phyloP scores from a whole-genome alignment of 2,329 filamentous ascomycete species.

The Colletotrichum euphorbiae region DNA sequence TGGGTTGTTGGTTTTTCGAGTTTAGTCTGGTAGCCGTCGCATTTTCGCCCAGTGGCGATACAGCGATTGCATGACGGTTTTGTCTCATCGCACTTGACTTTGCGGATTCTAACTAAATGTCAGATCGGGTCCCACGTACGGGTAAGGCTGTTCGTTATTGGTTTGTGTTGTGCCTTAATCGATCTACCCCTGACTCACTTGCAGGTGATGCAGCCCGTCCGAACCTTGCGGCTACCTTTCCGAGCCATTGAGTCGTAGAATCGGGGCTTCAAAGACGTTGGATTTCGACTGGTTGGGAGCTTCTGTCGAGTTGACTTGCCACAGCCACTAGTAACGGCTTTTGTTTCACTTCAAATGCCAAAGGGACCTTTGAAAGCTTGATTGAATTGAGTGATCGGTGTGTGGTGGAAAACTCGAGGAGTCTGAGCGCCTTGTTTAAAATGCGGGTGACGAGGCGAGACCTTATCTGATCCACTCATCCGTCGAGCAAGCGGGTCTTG shows the following conservation, averaged over 20 bases:
- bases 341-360: background rate
- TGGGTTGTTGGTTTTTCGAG: slow-evolving; percentile 41
- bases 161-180: slow-evolving; percentile 48
- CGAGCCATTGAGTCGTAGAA: slow-evolving; percentile 43
- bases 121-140: background rate
- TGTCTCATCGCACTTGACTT: slow-evolving; percentile 69
- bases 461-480: slow-evolving; percentile 24
- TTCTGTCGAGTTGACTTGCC: background rate
- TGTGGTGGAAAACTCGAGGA: background rate
- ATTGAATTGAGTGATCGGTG: background rate
- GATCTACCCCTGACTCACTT: slow-evolving; percentile 54
- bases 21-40: slow-evolving; percentile 62
- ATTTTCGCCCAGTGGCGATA: slow-evolving; percentile 66
- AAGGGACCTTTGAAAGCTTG: background rate
- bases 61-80: slow-evolving; percentile 66
- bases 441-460: slow-evolving; percentile 22
- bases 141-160: background rate
- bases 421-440: background rate
- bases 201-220: slow-evolving; percentile 66
- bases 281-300: background rate
- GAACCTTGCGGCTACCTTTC: slow-evolving; percentile 59
- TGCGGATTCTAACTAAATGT: slow-evolving; percentile 56
- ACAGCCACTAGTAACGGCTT: background rate
- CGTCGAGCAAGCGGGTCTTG: background rate
- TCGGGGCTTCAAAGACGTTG: background rate